These are phyloP conservation scores for Stentor coeruleus DNA, from an alignment of 73 alveolate genomes.

Conservation along the genomic window DNA sequence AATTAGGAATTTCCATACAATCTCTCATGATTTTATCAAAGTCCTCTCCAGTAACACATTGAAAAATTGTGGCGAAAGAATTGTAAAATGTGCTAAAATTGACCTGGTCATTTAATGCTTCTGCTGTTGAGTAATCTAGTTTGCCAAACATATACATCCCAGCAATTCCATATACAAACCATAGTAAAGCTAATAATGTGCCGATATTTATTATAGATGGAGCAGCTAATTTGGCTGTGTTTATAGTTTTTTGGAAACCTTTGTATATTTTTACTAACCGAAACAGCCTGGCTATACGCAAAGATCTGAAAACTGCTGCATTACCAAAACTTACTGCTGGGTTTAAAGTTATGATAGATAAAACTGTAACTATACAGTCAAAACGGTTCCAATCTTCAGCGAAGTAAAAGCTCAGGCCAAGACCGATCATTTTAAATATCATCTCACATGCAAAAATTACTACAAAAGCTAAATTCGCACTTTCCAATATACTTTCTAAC, in stretches of 20 bases:
- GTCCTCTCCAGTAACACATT: conserved; percentile 81
- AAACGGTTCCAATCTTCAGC: conserved; percentile 81
- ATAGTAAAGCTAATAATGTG: conserved; percentile 68
- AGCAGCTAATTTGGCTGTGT: conserved; percentile 70
- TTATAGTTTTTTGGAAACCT: conserved; percentile 55
- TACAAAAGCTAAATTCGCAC: conserved; percentile 65
- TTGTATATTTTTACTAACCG: conserved; percentile 53
- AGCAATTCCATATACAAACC: conserved; percentile 73
- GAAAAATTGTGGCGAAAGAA: conserved; percentile 52
- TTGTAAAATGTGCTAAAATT: conserved; percentile 61
- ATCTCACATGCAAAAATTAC: conserved; percentile 82
- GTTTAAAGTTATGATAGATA: conserved; percentile 47
- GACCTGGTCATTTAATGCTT: conserved; percentile 33
- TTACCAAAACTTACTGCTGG: conserved; percentile 30
- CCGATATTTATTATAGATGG: conserved; percentile 83
- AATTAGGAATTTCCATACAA: conserved; percentile 24
- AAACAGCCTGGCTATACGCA: conserved; percentile 58
- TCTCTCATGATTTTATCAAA: conserved; percentile 89
- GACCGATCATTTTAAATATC: conserved; percentile 68
- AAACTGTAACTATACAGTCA: conserved; percentile 79
- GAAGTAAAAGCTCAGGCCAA: conserved; percentile 68
- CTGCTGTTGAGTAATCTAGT: conserved; percentile 25
- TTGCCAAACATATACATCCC: conserved; percentile 68
- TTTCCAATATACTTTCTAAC: conserved; percentile 16
- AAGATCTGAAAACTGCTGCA: conserved; percentile 53